Evolutionary conservation across 192 early-diverging fungal genomes (phyloP).

Genomic region (Spizellomyces sp.): DNA sequence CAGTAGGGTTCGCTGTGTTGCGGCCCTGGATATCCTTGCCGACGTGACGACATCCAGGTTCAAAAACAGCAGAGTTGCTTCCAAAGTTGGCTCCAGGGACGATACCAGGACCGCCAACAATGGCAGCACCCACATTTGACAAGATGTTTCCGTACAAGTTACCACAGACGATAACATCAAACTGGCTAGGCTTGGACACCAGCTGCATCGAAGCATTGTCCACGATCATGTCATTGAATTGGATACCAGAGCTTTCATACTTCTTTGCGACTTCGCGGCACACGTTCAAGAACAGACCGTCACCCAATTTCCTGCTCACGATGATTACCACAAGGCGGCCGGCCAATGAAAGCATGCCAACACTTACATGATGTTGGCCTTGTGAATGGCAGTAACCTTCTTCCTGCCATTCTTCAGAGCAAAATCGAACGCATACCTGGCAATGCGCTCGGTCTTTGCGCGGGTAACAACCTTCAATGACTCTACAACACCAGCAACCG

Average conservation of each 20-base stretch:
- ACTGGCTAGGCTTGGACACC: constrained; percentile 96
- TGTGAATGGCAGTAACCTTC: constrained; percentile 98
- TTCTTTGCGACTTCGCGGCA: constrained; percentile 95
- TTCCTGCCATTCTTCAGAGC: constrained; percentile 96
- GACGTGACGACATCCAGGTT: constrained; percentile 98
- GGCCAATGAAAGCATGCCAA: background rate
- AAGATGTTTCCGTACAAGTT: constrained; percentile 99
- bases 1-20: constrained; percentile 96
- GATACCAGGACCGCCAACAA: constrained; percentile 95
- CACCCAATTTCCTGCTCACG: constrained; percentile 81
- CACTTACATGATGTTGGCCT: constrained; percentile 98
- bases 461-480: constrained; percentile 97
- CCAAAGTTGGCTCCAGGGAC: constrained; percentile 99
- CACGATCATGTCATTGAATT: constrained; percentile 99
- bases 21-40: constrained; percentile 93
- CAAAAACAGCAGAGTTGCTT: constrained; percentile 95
- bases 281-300: constrained; percentile 96
- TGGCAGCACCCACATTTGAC: constrained; percentile 95
- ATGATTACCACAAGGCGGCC: constrained; percentile 5
- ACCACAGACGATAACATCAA: constrained; percentile 99
- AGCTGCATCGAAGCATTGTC: constrained; percentile 99
- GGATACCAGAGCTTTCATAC: constrained; percentile 85
- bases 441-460: constrained; percentile 98
- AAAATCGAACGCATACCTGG: constrained; percentile 98
- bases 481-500: constrained; percentile 97